Evolutionary conservation across 441 rosid genomes (phyloP), one percentile per base, ranked within the genome.

Genomic region (Macaranga tanarius): DNA sequence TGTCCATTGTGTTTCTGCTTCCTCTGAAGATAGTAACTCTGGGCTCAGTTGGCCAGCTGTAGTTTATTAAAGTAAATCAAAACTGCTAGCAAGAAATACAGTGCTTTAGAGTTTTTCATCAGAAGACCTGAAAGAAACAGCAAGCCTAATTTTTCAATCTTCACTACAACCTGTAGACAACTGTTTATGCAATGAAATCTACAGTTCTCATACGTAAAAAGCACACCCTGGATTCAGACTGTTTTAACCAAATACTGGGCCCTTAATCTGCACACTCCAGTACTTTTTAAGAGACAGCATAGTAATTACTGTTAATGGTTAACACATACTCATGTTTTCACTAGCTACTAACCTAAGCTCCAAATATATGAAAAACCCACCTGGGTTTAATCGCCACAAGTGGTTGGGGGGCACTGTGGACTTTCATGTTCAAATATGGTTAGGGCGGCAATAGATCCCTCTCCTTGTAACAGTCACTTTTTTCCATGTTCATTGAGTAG

Each of bases 131-230:
- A 44, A 31, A 31, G n/a, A n/a, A 15, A 13, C 34, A 50, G 10
- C 9, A 59, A 25, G 44, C 10, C 13, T 20, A 20, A n/a, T 15
- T 17, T 65, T 67, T 54, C 0, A 34, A 45, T 52, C 71, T 34
- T 28, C 47, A 38, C 65, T 19, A 1, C 51, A 42, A 15, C 0
- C 67, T 63, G 67, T 10, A 47, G 19, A 47, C 48, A 8, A 47
- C 73, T 59, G 22, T 23, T 48, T 66, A 65, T 9, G 58, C 44
- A 48, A 66, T 73, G 38, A 58, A 66, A 73, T 50, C 60, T 65
- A 62, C 68, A 51, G 26, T 72, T 19, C 44, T 17, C 34, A 12
- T 31, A 54, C 65, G 71, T 28, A 20, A n/a, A 73, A 56, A 26
- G 10, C 12, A 19, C 11, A 40, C 55, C 67, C 34, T 11, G 55